Conservation (phyloP, 306 rosid species). For the Hippophae gyantsensis region DNA sequence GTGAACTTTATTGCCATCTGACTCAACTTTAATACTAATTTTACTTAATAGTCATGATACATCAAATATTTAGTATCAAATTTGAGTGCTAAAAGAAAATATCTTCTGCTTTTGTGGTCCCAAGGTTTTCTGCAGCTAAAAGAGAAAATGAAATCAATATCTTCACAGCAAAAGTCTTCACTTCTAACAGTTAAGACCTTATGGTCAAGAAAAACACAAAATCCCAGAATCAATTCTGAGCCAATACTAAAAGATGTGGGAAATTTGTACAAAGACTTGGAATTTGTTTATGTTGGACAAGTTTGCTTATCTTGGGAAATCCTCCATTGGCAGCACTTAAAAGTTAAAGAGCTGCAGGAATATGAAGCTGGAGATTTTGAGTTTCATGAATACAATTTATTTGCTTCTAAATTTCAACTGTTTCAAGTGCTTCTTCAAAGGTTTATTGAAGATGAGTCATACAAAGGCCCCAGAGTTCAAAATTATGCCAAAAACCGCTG, state of each 20-base stretch:
- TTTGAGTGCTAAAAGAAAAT: neutral
- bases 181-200: constrained; percentile 31
- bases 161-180: constrained; percentile 29
- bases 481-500: constrained; percentile 62
- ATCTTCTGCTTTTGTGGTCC: constrained; percentile 8
- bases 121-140: constrained; percentile 71
- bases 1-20: too few relatives aligned
- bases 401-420: constrained; percentile 75
- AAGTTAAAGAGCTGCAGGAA: constrained; percentile 52
- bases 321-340: constrained; percentile 66
- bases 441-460: constrained; percentile 70
- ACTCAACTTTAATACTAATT: too few relatives aligned
- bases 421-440: constrained; percentile 75
- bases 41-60: too few relatives aligned
- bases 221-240: constrained; percentile 22
- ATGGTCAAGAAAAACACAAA: constrained; percentile 42
- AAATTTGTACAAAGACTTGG: constrained; percentile 58
- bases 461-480: constrained; percentile 62
- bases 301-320: constrained; percentile 92
- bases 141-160: constrained; percentile 34
- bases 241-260: constrained; percentile 37
- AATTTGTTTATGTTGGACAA: constrained; percentile 85
- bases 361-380: constrained; percentile 36
- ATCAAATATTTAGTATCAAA: too few relatives aligned
- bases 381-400: constrained; percentile 38